phyloP scores from a whole-genome alignment of 352 stramenopile species.

The Pythium phragmitis region DNA sequence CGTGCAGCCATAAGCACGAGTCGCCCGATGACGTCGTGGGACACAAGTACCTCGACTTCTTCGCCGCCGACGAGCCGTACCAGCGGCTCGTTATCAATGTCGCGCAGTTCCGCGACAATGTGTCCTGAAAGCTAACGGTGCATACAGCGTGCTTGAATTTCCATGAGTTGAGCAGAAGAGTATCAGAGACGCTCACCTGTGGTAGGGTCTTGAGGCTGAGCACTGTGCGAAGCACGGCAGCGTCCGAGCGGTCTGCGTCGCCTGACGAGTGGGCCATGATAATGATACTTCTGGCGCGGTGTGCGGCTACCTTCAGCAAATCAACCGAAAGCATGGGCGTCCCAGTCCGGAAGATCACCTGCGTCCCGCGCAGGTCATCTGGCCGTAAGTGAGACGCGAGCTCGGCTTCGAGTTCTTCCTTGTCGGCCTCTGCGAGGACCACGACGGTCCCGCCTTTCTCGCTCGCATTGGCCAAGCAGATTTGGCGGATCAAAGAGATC shows the following conservation, averaged over 20 bases:
- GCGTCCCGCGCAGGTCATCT: conserved; percentile 65
- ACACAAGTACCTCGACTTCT: conserved; percentile 82
- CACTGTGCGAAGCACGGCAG: conserved; percentile 71
- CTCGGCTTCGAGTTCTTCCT: conserved; percentile 75
- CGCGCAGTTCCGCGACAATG: conserved; percentile 85
- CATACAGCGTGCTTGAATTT: no score
- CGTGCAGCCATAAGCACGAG: conserved; percentile 85
- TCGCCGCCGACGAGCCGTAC: conserved; percentile 76
- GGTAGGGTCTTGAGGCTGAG: conserved; percentile 78
- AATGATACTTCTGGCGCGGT: conserved; percentile 77
- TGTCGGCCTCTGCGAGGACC: conserved; percentile 70
- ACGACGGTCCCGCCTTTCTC: conserved; percentile 82
- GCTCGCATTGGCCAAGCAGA: conserved; percentile 85
- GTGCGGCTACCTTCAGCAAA: conserved; percentile 75
- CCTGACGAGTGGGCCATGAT: conserved; percentile 73
- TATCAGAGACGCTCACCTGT: conserved; percentile 26
- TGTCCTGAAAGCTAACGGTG: conserved; percentile 68
- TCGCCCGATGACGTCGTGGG: conserved; percentile 87
- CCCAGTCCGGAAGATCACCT: conserved; percentile 80
- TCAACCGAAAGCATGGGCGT: conserved; percentile 80
- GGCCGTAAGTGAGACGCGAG: conserved; percentile 55
- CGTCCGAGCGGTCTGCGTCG: conserved; percentile 81
- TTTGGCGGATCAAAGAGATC: conserved; percentile 82
- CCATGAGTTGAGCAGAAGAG: no score
- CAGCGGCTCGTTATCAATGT: conserved; percentile 87